Conservation (phyloP, 177 flowering plant genomes). For the Vitis hybrid region DNA sequence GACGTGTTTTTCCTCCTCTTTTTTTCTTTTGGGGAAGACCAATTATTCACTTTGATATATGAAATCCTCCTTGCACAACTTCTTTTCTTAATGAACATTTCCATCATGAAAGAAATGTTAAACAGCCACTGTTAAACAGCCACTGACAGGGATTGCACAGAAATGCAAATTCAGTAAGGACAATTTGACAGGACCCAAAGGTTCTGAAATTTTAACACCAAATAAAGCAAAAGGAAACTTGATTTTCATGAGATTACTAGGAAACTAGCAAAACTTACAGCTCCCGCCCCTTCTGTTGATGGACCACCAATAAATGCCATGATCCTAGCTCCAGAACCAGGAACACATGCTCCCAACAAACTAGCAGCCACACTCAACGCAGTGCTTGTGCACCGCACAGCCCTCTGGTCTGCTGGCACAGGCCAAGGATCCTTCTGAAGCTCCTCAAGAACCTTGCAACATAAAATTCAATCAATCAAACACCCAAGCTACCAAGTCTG, state of each 20-base stretch:
- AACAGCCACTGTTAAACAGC: no score
- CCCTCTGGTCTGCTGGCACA: constrained; percentile 71
- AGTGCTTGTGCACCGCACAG: constrained; percentile 83
- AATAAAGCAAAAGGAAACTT: background rate
- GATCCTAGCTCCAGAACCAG: constrained; percentile 93
- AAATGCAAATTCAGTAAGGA: no score
- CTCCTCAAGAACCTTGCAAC: constrained; percentile 77
- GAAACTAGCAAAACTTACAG: constrained; percentile 56
- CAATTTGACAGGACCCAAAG: no score
- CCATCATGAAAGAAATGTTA: no score
- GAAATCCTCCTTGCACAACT: no score
- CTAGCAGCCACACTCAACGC: constrained; percentile 84
- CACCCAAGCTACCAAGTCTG: background rate
- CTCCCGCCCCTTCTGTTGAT: constrained; percentile 85
- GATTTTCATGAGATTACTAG: background rate
- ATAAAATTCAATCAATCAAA: background rate
- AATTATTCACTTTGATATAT: no score
- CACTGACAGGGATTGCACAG: no score
- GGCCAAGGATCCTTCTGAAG: constrained; percentile 94
- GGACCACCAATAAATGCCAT: constrained; percentile 98
- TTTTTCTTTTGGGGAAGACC: no score
- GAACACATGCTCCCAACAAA: constrained; percentile 89
- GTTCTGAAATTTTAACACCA: no score
- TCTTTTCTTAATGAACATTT: no score
- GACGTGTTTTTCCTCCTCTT: no score